Evolutionary conservation across 495 filamentous ascomycete species (phyloP).

Genomic region (Astrocystis sublimbata): DNA sequence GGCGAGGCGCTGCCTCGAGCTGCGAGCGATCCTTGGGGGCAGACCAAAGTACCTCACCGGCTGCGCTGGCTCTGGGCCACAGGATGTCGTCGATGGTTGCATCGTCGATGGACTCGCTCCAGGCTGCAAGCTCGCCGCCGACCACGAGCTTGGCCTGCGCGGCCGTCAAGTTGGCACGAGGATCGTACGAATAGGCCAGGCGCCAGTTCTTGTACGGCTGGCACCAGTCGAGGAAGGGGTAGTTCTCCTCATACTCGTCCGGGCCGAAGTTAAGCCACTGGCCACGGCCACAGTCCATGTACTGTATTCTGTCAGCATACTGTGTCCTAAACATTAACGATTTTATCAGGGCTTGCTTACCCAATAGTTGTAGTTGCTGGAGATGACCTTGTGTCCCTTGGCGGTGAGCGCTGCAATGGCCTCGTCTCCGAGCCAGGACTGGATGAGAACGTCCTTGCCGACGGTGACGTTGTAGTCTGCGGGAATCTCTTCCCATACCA

Average conservation of each 20-base stretch:
- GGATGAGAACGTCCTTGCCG: conserved; percentile 62
- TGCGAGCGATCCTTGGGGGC: conserved; percentile 64
- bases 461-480: conserved; percentile 72
- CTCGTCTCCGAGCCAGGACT: conserved; percentile 66
- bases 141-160: conserved; percentile 63
- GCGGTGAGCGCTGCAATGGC: conserved; percentile 55
- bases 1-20: conserved; percentile 60
- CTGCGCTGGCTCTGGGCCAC: conserved; percentile 74
- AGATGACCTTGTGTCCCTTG: conserved; percentile 66
- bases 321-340: not conserved
- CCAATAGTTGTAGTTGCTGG: conserved; percentile 76
- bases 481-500: conserved; percentile 84
- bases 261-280: conserved; percentile 70
- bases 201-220: conserved; percentile 72
- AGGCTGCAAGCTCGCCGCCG: conserved; percentile 75
- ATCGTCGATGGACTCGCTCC: conserved; percentile 75
- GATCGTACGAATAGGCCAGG: conserved; percentile 76
- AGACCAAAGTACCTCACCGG: conserved; percentile 75
- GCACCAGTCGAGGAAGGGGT: conserved; percentile 78
- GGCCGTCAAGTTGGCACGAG: conserved; percentile 57
- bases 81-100: conserved; percentile 67
- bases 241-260: conserved; percentile 48
- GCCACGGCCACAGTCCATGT: conserved; percentile 79
- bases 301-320: conserved; percentile 45
- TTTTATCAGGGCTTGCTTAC: conserved; percentile 49